Evolutionary conservation across 495 filamentous ascomycete species (phyloP).

Genomic region (Massariosphaeria phaeospora): DNA sequence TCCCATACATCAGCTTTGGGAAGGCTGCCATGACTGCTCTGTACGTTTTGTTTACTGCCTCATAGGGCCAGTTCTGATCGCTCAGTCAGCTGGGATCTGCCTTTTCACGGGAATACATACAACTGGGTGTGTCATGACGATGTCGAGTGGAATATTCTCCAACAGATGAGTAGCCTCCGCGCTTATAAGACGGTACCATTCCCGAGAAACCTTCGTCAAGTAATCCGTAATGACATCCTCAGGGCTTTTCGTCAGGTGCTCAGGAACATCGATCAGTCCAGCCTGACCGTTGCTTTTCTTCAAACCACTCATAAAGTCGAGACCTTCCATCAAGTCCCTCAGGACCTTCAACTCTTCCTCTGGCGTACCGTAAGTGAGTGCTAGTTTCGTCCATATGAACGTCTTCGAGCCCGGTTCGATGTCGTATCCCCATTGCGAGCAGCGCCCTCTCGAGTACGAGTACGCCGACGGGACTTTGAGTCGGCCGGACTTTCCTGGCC

Average conservation of each 20-base stretch:
- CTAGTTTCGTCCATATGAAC: constrained; percentile 39
- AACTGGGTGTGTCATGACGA: constrained; percentile 40
- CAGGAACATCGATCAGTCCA: constrained; percentile 17
- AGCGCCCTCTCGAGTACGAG: constrained; percentile 34
- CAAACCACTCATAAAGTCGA: neutral
- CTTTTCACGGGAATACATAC: constrained; percentile 17
- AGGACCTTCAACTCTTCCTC: constrained; percentile 16
- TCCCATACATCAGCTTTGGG: constrained; percentile 27
- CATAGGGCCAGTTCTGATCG: constrained; percentile 36
- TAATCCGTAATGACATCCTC: constrained; percentile 39
- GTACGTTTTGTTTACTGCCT: constrained; percentile 38
- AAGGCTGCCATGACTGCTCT: constrained; percentile 37
- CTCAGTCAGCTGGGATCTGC: neutral
- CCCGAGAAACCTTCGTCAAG: constrained; percentile 32
- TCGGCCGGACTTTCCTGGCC: constrained; percentile 26
- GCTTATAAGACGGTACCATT: constrained; percentile 5
- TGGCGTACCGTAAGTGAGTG: constrained; percentile 26
- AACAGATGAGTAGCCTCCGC: constrained; percentile 17
- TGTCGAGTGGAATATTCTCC: constrained; percentile 32
- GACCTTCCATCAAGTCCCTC: neutral
- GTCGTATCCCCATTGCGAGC: constrained; percentile 39
- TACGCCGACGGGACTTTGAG: constrained; percentile 37
- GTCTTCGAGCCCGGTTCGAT: constrained; percentile 37
- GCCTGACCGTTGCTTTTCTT: constrained; percentile 4
- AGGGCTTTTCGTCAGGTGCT: constrained; percentile 36